Percentiles rank a stretch among this genome's conserved stretches.
Conservation (phyloP, 2,329 filamentous ascomycete species). For the Cyphellophora attinorum region DNA sequence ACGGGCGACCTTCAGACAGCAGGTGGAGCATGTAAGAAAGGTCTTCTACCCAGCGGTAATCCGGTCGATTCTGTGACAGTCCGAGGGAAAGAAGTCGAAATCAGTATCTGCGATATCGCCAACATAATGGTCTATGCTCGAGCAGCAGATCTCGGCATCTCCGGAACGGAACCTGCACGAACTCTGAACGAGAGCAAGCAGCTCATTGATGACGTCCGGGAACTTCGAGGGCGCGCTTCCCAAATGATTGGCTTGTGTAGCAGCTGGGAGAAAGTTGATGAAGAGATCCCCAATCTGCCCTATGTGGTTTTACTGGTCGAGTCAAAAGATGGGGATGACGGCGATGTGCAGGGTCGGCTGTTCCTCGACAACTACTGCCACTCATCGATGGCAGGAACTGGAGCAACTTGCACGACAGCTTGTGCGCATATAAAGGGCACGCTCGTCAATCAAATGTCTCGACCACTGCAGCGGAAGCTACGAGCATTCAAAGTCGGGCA, state of each 20-base stretch:
- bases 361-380: conserved; percentile 16
- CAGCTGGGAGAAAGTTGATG: conserved; percentile 9
- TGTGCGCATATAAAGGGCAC: conserved; percentile 9
- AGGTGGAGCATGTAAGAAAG: conserved; percentile 7
- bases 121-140: conserved; percentile 12
- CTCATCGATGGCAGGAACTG: conserved; percentile 12
- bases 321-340: background rate
- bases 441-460: conserved; percentile 4
- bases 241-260: conserved; percentile 8
- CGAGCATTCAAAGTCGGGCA: background rate
- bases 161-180: conserved; percentile 7
- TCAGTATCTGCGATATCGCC: conserved; percentile 13
- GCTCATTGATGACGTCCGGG: conserved; percentile 6
- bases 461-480: background rate
- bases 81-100: conserved; percentile 8
- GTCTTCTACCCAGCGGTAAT: conserved; percentile 7
- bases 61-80: conserved; percentile 6
- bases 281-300: conserved; percentile 4
- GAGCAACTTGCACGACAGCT: conserved; percentile 10
- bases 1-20: too few relatives aligned
- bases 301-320: conserved; percentile 1
- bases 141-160: conserved; percentile 10
- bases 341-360: conserved; percentile 8
- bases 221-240: conserved; percentile 11
- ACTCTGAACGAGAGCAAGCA: conserved; percentile 5